Evolutionary conservation across 805 yeast genomes (phyloP), one percentile per base, ranked within the genome.

Genomic region (Candida broadrunensis): DNA sequence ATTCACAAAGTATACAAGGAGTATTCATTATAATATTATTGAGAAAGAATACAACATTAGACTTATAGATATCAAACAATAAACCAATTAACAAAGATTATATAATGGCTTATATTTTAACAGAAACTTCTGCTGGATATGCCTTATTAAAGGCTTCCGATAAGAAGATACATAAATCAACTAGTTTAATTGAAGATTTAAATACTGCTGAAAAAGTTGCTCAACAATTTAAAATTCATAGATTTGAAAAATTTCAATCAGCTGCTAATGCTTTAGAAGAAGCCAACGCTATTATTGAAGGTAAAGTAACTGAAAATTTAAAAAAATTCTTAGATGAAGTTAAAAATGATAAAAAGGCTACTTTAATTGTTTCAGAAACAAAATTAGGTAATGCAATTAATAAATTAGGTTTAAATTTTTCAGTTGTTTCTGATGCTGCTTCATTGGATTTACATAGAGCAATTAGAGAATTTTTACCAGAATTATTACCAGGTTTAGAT

Each of bases 121-220:
- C 98, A 46, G 99, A 93, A 76, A 93, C 99, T 51, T 87, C 99
- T 49, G 99, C 99, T 39, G 99, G 99, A 62, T 93, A 93, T 67
- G 99, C 99, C 62, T 78, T 93, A 62, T 80, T 93, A 64, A 93
- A 93, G 75, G 96, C 97, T 43, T 84, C 96, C 49, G 98, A 93
- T 77, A 93, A 93, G 77, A 91, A 91, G 77, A 84, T 93, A 58
- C 84, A 91, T 79, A 91, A 90, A 73, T 82, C 93, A 19, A 65
- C 85, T 41, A 63, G 81, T 44, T 71, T 90, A 53, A 68, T 86
- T 51, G 77, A 83, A 49, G 96, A 89, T 63, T 76, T 90, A 58
- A 76, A 86, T 67, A 67, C 87, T 37, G 81, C 95, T 36, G 95
- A 85, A 50, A 85, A 87, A 66, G 96, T 90, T 46, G 77, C 89